These are phyloP conservation scores for Hygrocybe punicea DNA, from an alignment of 768 basidiomycete genomes.

Conservation along the genomic window DNA sequence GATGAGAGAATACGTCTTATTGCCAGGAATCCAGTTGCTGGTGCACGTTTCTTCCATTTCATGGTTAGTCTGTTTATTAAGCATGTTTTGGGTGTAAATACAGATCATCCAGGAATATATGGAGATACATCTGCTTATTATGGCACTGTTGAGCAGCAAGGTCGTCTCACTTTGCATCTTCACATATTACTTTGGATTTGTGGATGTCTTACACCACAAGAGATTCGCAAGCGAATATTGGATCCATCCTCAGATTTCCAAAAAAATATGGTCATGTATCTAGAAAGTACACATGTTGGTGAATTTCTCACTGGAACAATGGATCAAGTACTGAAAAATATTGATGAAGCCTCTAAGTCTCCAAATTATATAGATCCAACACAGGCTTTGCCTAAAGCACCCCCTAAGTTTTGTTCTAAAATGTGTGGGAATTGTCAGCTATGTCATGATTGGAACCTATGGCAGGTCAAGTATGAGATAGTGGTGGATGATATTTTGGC, in stretches of 20 bases:
- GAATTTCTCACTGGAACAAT: constrained; percentile 28
- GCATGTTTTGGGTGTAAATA: constrained; percentile 20
- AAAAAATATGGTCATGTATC: constrained; percentile 22
- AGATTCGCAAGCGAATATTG: constrained; percentile 29
- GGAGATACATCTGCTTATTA: constrained; percentile 31
- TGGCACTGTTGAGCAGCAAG: constrained; percentile 37
- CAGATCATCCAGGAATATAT: constrained; percentile 23
- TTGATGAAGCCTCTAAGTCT: neutral
- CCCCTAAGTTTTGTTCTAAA: constrained; percentile 24
- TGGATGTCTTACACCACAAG: constrained; percentile 27
- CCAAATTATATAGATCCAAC: constrained; percentile 20
- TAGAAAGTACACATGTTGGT: constrained; percentile 31
- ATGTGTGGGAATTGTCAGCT: constrained; percentile 30
- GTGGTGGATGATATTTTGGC: constrained; percentile 19
- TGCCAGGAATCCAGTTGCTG: constrained; percentile 7
- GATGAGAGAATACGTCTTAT: constrained; percentile 23
- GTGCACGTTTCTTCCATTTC: constrained; percentile 27
- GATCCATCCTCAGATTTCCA: constrained; percentile 23
- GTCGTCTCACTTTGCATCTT: constrained; percentile 35
- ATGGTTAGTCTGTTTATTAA: constrained; percentile 23
- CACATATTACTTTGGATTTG: constrained; percentile 39
- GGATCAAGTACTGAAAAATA: constrained; percentile 11
- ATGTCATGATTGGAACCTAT: constrained; percentile 4
- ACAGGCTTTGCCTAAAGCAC: constrained; percentile 20
- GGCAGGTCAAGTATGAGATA: constrained; percentile 13